phyloP scores from a whole-genome alignment of 768 basidiomycete species.

The Pisolithus sp. region DNA sequence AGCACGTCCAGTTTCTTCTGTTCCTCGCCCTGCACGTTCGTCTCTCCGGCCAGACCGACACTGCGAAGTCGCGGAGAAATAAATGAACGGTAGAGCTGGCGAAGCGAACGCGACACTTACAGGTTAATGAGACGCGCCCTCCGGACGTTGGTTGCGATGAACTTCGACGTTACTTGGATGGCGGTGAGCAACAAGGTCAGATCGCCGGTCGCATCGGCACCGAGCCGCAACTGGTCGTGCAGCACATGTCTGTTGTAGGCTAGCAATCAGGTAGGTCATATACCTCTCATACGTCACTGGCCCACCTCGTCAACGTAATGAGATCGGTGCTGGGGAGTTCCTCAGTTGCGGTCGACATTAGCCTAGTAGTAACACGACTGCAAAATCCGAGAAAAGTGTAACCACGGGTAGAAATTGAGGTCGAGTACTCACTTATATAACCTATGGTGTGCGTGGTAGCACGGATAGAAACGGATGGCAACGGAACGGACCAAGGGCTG shows the following conservation, averaged over 20 bases:
- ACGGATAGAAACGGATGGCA: slow-evolving; percentile 17
- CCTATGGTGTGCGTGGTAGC: background rate
- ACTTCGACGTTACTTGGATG: slow-evolving; percentile 93
- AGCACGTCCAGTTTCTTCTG: slow-evolving; percentile 99
- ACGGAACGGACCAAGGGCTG: slow-evolving; percentile 9
- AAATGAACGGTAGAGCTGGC: background rate
- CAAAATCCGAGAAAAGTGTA: background rate
- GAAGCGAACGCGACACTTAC: slow-evolving; percentile 39
- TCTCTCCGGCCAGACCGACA: slow-evolving; percentile 94
- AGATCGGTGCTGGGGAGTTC: slow-evolving; percentile 78
- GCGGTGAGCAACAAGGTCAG: slow-evolving; percentile 90
- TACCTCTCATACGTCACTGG: background rate
- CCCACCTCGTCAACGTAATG: slow-evolving; percentile 88
- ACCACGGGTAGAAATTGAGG: background rate
- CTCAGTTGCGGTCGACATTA: slow-evolving; percentile 33
- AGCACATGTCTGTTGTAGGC: slow-evolving; percentile 67
- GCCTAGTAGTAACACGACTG: background rate
- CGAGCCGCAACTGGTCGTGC: slow-evolving; percentile 75
- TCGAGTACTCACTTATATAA: slow-evolving; percentile 2
- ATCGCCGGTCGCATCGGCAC: slow-evolving; percentile 83
- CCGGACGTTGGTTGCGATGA: slow-evolving; percentile 97
- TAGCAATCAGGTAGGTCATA: background rate
- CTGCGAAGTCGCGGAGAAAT: slow-evolving; percentile 35
- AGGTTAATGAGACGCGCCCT: slow-evolving; percentile 96
- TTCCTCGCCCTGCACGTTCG: slow-evolving; percentile 96